Conservation (phyloP, 2,329 filamentous ascomycete species). For the Apiospora marii region DNA sequence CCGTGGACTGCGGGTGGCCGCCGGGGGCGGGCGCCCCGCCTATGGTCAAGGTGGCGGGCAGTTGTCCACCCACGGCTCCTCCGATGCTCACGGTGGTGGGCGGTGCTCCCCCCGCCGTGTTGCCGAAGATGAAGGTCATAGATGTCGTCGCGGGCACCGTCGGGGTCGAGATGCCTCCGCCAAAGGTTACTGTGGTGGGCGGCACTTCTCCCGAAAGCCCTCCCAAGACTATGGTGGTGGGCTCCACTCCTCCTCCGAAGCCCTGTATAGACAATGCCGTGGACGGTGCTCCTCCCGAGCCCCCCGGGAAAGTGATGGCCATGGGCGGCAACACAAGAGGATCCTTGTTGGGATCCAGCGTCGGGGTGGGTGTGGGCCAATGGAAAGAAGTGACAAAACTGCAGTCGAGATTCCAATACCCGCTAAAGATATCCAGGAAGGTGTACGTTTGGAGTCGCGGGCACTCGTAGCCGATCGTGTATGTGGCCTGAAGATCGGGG, state of each 20-base stretch:
- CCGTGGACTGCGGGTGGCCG: too few relatives aligned
- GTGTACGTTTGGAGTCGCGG: constrained; percentile 28
- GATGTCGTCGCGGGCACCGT: too few relatives aligned
- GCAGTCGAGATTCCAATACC: background rate
- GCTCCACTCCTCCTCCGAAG: background rate
- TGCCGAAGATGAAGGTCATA: too few relatives aligned
- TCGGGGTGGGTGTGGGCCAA: background rate
- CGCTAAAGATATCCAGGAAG: constrained; percentile 16
- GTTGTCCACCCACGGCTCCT: background rate
- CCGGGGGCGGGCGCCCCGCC: too few relatives aligned
- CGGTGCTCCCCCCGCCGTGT: too few relatives aligned
- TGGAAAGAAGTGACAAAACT: constrained; percentile 18
- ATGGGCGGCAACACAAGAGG: background rate
- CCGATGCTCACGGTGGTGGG: background rate
- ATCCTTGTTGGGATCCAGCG: background rate
- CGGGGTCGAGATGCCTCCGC: too few relatives aligned
- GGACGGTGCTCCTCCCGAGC: background rate
- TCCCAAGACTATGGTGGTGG: background rate
- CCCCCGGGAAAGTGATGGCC: background rate
- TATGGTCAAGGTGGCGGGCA: too few relatives aligned
- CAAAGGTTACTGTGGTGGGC: background rate
- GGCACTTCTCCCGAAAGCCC: background rate
- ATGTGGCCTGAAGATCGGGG: background rate
- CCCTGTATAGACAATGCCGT: background rate
- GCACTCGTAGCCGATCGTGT: constrained; percentile 29